These are phyloP conservation scores for Pseudogymnoascus sp. DNA, from an alignment of 2,329 filamentous ascomycete species.

Conservation along the genomic window DNA sequence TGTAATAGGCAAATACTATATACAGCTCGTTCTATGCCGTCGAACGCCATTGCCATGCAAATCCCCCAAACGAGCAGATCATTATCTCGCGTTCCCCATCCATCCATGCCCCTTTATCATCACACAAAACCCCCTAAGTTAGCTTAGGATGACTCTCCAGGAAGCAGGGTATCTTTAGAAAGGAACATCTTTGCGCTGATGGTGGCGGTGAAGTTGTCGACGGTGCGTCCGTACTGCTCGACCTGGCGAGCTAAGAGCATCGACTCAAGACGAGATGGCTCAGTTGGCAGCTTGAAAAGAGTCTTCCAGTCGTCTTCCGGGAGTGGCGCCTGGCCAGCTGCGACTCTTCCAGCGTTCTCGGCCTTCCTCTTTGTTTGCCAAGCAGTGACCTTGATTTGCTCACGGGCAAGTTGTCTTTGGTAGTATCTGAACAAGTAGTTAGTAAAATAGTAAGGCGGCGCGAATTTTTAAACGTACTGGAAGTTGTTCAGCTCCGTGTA, in stretches of 20 bases:
- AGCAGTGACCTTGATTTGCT: slow-evolving; percentile 91
- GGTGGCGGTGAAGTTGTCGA: slow-evolving; percentile 89
- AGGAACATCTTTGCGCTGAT: slow-evolving; percentile 98
- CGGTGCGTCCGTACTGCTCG: slow-evolving; percentile 95
- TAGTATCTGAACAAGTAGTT: slow-evolving; percentile 49
- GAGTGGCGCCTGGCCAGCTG: slow-evolving; percentile 80
- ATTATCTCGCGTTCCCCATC: slow-evolving; percentile 7
- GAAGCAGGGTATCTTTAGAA: slow-evolving; percentile 64
- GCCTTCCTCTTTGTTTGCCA: slow-evolving; percentile 97
- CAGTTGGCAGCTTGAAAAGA: slow-evolving; percentile 93
- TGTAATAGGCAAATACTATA: slow-evolving; percentile 7
- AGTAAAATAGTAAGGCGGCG: neutral
- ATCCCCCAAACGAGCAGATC: slow-evolving; percentile 10
- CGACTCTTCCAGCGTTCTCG: slow-evolving; percentile 78
- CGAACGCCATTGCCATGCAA: slow-evolving; percentile 9
- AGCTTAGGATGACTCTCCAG: slow-evolving; percentile 35
- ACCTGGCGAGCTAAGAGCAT: slow-evolving; percentile 95
- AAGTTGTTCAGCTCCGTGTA: slow-evolving; percentile 99
- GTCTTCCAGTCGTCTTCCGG: slow-evolving; percentile 98
- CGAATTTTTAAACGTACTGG: slow-evolving; percentile 45
- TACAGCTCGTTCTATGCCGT: slow-evolving; percentile 8
- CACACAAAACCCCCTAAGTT: slow-evolving; percentile 3
- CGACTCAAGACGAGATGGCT: slow-evolving; percentile 86
- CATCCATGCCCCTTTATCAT: neutral
- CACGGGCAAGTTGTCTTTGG: slow-evolving; percentile 84